These are phyloP conservation scores for Paraleonurus japonicus DNA, from an alignment of 257 asterid species.

Conservation along the genomic window DNA sequence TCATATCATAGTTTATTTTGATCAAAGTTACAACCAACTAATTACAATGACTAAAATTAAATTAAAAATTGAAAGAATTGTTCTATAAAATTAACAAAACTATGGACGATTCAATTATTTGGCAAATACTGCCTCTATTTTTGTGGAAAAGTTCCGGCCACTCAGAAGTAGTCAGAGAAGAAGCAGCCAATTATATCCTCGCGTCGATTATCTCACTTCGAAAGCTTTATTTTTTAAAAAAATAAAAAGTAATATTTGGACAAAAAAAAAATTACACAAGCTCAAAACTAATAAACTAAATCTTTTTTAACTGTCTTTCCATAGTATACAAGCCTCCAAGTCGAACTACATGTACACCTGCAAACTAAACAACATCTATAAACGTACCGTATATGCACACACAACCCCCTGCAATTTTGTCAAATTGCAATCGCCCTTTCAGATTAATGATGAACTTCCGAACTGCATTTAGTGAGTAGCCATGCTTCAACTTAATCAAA, in stretches of 20 bases:
- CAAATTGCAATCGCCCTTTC: not conserved
- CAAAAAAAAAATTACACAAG: not conserved
- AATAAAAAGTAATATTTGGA: too few species aligned
- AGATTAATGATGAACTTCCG: not conserved
- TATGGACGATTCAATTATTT: not conserved
- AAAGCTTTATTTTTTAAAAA: not conserved
- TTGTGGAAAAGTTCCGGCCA: not conserved
- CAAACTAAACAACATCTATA: conserved; percentile 23
- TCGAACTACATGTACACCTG: conserved; percentile 13
- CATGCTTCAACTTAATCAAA: not conserved
- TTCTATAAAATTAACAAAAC: too few species aligned
- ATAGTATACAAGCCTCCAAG: conserved; percentile 24
- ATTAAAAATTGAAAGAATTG: too few species aligned
- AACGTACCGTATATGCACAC: conserved; percentile 11
- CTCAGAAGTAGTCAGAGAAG: not conserved
- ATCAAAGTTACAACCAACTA: too few species aligned
- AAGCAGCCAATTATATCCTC: not conserved
- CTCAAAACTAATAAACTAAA: conserved; percentile 1
- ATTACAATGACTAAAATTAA: not conserved
- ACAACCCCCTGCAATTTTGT: conserved; percentile 18
- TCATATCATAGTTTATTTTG: not conserved
- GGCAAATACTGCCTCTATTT: not conserved
- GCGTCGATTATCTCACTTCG: not conserved
- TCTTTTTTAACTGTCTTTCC: not conserved
- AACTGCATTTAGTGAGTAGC: not conserved